These are phyloP conservation scores for Lactifluus hygrophoroides DNA, from an alignment of 768 basidiomycete genomes.

Conservation along the genomic window DNA sequence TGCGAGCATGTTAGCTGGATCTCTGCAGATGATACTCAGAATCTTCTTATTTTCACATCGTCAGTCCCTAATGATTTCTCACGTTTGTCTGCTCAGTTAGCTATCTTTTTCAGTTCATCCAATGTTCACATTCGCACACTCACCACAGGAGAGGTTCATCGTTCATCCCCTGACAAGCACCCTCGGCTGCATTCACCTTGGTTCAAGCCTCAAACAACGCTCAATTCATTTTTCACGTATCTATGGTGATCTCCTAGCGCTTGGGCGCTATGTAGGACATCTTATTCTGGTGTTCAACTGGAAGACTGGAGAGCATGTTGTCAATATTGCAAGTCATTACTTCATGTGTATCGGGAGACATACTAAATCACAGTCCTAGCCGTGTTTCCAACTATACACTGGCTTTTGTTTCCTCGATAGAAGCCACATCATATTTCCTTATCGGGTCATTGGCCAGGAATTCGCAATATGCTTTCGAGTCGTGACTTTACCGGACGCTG, in stretches of 20 bases:
- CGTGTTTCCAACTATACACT: neutral
- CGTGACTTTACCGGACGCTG: neutral
- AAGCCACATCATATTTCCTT: neutral
- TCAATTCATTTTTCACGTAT: neutral
- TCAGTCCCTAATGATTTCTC: neutral
- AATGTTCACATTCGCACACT: neutral
- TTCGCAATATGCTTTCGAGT: neutral
- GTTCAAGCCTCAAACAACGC: too few species aligned
- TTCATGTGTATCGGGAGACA: neutral
- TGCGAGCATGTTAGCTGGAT: neutral
- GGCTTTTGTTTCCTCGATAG: neutral
- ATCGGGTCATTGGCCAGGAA: neutral
- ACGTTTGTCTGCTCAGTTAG: neutral
- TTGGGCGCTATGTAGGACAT: neutral
- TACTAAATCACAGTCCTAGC: neutral
- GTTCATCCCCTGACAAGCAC: conserved; percentile 6
- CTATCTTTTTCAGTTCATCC: neutral
- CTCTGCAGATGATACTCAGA: conserved; percentile 1
- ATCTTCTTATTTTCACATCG: conserved; percentile 1
- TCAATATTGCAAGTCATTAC: neutral
- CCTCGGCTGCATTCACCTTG: neutral
- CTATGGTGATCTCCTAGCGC: neutral
- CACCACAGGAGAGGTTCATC: conserved; percentile 1
- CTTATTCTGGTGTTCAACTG: neutral
- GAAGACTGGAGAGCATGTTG: neutral